Evolutionary conservation across 192 early-diverging fungal genomes (phyloP).

Genomic region (Ramicandelaber brevisporus): DNA sequence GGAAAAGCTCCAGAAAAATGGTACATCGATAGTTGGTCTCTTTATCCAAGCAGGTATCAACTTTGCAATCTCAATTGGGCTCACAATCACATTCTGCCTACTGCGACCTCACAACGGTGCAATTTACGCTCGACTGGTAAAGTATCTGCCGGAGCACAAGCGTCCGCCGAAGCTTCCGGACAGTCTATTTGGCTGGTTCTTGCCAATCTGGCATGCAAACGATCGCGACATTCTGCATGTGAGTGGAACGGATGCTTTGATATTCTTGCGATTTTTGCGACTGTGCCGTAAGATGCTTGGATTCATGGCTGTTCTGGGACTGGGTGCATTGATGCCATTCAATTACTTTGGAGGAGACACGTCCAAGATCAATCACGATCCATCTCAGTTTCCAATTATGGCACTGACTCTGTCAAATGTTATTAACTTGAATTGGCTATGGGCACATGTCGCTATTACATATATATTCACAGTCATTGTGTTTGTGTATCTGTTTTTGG

Average conservation of each 20-base stretch:
- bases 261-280: conserved; percentile 37
- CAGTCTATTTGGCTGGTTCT: conserved; percentile 38
- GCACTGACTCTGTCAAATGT: conserved; percentile 20
- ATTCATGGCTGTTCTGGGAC: conserved; percentile 24
- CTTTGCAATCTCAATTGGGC: conserved; percentile 20
- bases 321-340: conserved; percentile 30
- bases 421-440: conserved; percentile 22
- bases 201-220: conserved; percentile 21
- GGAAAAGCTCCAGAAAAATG: too few species aligned
- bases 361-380: conserved; percentile 6
- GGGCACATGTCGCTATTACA: conserved; percentile 27
- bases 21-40: conserved; percentile 27
- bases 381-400: conserved; percentile 10
- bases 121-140: conserved; percentile 20
- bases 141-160: conserved; percentile 14
- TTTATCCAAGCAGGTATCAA: conserved; percentile 31
- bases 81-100: conserved; percentile 23
- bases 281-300: conserved; percentile 28
- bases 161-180: conserved; percentile 35
- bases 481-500: conserved; percentile 18
- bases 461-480: conserved; percentile 31
- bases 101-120: conserved; percentile 27
- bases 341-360: conserved; percentile 32
- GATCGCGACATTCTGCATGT: conserved; percentile 31
- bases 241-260: conserved; percentile 41